phyloP scores from a whole-genome alignment of 2,329 filamentous ascomycete species.

The Stachybotrys chlorohalonatus region DNA sequence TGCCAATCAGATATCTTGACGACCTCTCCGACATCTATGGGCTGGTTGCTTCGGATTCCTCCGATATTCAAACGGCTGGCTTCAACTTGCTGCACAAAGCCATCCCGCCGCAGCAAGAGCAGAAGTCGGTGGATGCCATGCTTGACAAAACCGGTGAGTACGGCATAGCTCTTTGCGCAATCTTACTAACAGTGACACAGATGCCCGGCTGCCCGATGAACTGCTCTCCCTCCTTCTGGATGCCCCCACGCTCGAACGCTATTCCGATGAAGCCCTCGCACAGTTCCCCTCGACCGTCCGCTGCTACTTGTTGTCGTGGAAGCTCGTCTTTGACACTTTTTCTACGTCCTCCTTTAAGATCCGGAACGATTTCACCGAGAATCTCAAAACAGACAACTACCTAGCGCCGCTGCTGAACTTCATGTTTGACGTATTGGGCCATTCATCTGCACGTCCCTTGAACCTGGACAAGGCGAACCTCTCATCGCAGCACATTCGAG shows the following conservation, averaged over 20 bases:
- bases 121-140: conserved; percentile 69
- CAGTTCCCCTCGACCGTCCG: conserved; percentile 62
- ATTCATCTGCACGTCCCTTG: conserved; percentile 62
- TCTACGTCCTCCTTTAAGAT: conserved; percentile 70
- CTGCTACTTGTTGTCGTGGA: conserved; percentile 82
- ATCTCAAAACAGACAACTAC: conserved; percentile 66
- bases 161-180: not conserved
- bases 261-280: conserved; percentile 56
- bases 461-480: conserved; percentile 64
- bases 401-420: conserved; percentile 66
- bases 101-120: conserved; percentile 70
- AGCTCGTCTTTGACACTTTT: conserved; percentile 82
- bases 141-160: conserved; percentile 53
- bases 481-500: conserved; percentile 42
- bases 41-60: conserved; percentile 66
- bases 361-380: conserved; percentile 68
- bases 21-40: conserved; percentile 64
- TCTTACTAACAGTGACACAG: conserved; percentile 15
- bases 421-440: conserved; percentile 75
- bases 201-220: conserved; percentile 71
- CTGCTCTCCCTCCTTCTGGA: conserved; percentile 76
- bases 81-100: conserved; percentile 72
- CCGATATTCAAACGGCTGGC: conserved; percentile 67
- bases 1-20: conserved; percentile 52
- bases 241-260: conserved; percentile 59